These are phyloP conservation scores for Neoscytalidium dimidiatum DNA, from an alignment of 2,329 filamentous ascomycete genomes.

Conservation along the genomic window DNA sequence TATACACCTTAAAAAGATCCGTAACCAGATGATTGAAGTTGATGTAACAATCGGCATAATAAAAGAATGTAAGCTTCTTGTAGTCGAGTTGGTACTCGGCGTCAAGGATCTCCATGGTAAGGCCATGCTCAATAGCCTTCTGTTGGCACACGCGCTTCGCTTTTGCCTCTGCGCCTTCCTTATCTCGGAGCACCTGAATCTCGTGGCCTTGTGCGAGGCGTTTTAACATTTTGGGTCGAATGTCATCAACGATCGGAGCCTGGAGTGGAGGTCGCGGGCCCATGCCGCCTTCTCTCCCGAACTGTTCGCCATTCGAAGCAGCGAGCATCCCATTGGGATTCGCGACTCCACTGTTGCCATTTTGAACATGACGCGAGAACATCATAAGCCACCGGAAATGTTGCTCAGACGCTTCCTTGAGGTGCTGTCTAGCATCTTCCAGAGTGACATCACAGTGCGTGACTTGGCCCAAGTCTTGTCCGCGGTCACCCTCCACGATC, in stretches of 20 bases:
- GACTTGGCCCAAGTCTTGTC: conserved; percentile 92
- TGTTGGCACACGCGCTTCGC: conserved; percentile 96
- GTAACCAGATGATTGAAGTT: conserved; percentile 98
- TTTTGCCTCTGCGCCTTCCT: conserved; percentile 96
- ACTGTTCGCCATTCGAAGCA: conserved; percentile 63
- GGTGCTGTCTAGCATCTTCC: conserved; percentile 82
- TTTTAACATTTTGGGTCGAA: conserved; percentile 97
- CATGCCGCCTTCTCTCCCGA: conserved; percentile 76
- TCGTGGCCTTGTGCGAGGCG: conserved; percentile 90
- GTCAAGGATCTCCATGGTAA: conserved; percentile 98
- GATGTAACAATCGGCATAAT: conserved; percentile 97
- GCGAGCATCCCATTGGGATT: conserved; percentile 64
- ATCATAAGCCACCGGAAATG: conserved; percentile 99
- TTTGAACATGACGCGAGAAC: conserved; percentile 68
- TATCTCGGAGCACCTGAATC: conserved; percentile 84
- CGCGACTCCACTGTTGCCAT: conserved; percentile 32
- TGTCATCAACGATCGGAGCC: conserved; percentile 52
- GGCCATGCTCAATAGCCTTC: conserved; percentile 89
- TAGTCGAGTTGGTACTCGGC: conserved; percentile 99
- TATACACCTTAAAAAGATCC: conserved; percentile 98
- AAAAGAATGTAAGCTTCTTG: conserved; percentile 99
- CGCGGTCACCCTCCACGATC: conserved; percentile 95
- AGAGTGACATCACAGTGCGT: conserved; percentile 85
- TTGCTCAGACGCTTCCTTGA: conserved; percentile 89
- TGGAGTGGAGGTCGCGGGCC: conserved; percentile 64